Conservation (phyloP, 2,329 filamentous ascomycete species). For the Phialemoniopsis sp. region DNA sequence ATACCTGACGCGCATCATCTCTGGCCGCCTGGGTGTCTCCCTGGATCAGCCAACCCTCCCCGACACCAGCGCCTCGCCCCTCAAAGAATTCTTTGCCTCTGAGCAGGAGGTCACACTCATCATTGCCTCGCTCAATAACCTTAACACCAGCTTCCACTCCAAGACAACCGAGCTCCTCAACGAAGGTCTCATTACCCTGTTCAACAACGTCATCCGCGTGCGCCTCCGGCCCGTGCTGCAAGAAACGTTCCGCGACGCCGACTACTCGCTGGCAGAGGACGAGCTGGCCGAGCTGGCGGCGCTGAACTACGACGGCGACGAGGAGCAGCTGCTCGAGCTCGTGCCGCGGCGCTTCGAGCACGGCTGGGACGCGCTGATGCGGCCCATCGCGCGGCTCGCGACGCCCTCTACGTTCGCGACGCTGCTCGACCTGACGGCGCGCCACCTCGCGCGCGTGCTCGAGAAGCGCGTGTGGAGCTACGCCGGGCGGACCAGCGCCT, state of each 20-base stretch:
- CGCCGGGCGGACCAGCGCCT: slow-evolving; percentile 72
- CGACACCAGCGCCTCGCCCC: slow-evolving; percentile 28
- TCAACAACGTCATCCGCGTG: slow-evolving; percentile 80
- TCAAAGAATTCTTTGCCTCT: slow-evolving; percentile 73
- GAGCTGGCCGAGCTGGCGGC: slow-evolving; percentile 53
- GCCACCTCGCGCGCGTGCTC: slow-evolving; percentile 71
- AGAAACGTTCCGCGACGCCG: slow-evolving; percentile 87
- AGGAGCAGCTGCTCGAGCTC: slow-evolving; percentile 52
- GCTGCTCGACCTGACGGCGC: slow-evolving; percentile 70
- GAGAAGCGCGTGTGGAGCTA: slow-evolving; percentile 86
- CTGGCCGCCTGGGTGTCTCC: slow-evolving; percentile 52
- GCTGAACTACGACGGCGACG: slow-evolving; percentile 45
- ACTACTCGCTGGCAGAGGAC: slow-evolving; percentile 70
- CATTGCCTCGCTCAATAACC: slow-evolving; percentile 58
- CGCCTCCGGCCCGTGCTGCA: slow-evolving; percentile 79
- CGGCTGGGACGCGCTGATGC: slow-evolving; percentile 81
- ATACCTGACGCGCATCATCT: slow-evolving; percentile 84
- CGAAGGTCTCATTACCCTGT: slow-evolving; percentile 82
- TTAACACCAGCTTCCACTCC: slow-evolving; percentile 67
- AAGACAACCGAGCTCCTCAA: slow-evolving; percentile 80
- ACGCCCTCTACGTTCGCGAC: slow-evolving; percentile 71
- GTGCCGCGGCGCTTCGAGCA: slow-evolving; percentile 78
- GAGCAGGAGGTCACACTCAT: slow-evolving; percentile 71
- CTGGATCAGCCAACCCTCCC: slow-evolving; percentile 21
- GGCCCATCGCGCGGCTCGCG: slow-evolving; percentile 79